phyloP scores from a whole-genome alignment of 73 alveolate genomes.

The Symbiodinium pilosum region DNA sequence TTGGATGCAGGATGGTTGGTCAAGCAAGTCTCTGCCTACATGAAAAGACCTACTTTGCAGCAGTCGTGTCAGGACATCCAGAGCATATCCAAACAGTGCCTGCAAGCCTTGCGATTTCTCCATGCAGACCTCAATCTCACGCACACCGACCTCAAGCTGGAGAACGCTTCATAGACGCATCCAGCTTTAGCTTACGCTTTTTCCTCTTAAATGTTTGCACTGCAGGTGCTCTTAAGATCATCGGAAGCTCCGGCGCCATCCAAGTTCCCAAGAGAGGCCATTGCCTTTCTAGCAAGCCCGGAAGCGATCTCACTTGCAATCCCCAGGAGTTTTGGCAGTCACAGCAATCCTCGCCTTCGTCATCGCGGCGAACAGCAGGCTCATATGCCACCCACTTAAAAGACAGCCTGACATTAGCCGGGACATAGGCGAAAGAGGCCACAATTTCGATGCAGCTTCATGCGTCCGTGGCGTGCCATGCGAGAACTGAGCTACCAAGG shows the following conservation, averaged over 20 bases:
- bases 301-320: too few relatives aligned
- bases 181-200: too few relatives aligned
- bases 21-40: background rate
- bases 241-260: background rate
- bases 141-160: constrained; percentile 51
- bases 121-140: constrained; percentile 21
- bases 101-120: constrained; percentile 23
- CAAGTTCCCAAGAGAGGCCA: constrained; percentile 18
- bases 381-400: background rate
- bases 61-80: constrained; percentile 47
- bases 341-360: background rate
- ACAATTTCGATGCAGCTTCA: too few relatives aligned
- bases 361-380: background rate
- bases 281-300: background rate
- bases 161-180: too few relatives aligned
- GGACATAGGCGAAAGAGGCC: too few relatives aligned
- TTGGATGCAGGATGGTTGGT: constrained; percentile 91
- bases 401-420: too few relatives aligned
- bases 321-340: constrained; percentile 4
- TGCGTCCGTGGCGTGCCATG: too few relatives aligned
- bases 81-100: constrained; percentile 20
- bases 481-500: too few relatives aligned
- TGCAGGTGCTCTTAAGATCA: constrained; percentile 18
- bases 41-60: too few relatives aligned
- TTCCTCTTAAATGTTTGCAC: too few relatives aligned